Conservation (phyloP, 1,284 basidiomycete genomes). For the Leccinum solheimii region DNA sequence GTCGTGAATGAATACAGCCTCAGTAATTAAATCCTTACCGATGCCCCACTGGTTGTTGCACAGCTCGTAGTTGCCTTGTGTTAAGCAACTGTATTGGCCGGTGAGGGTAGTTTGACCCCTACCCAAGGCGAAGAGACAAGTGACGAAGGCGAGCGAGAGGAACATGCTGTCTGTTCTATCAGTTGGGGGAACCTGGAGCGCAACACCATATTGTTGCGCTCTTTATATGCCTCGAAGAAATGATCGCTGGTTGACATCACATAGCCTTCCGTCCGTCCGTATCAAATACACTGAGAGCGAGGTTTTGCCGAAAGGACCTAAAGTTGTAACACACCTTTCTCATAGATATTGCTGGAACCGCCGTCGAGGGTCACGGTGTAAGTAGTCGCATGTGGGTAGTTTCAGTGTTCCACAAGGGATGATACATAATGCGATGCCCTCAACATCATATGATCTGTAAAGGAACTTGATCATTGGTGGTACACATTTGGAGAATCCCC, state of each 20-base stretch:
- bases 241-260: not conserved
- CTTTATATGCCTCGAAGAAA: slow-evolving; percentile 12
- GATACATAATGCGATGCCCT: not conserved
- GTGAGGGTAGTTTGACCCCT: slow-evolving; percentile 38
- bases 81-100: slow-evolving; percentile 45
- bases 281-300: not conserved
- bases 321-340: slow-evolving; percentile 10
- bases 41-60: slow-evolving; percentile 61
- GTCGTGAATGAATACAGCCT: not conserved
- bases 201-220: not conserved
- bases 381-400: slow-evolving; percentile 10
- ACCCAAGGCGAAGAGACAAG: slow-evolving; percentile 3
- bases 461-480: not conserved
- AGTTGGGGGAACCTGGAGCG: not conserved
- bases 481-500: not conserved
- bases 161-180: slow-evolving; percentile 2
- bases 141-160: slow-evolving; percentile 6
- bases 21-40: slow-evolving; percentile 28
- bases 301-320: slow-evolving; percentile 2
- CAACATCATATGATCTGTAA: slow-evolving; percentile 1
- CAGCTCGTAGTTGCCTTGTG: slow-evolving; percentile 49
- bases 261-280: not conserved
- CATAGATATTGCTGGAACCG: slow-evolving; percentile 2
- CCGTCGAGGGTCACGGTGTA: not conserved
- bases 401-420: not conserved